phyloP scores from a whole-genome alignment of 352 stramenopile genomes.

The Phytophthora pinifolia region DNA sequence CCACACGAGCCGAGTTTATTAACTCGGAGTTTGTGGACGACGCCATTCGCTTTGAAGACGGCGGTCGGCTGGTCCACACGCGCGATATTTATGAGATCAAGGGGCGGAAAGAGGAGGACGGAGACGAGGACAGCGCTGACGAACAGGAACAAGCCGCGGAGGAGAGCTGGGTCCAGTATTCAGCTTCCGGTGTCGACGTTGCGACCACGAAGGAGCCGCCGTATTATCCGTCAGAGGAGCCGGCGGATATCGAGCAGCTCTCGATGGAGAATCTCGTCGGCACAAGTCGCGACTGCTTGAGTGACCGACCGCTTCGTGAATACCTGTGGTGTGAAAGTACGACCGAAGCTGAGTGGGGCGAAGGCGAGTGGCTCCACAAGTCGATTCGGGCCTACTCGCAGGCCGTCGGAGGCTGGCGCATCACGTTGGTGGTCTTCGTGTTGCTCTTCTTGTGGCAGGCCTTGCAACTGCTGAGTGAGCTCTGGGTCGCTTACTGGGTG shows the following conservation, averaged over 20 bases:
- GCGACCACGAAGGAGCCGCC: slow-evolving; percentile 8
- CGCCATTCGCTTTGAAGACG: slow-evolving; percentile 55
- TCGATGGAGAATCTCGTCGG: slow-evolving; percentile 50
- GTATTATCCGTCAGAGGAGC: slow-evolving; percentile 16
- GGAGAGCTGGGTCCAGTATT: slow-evolving; percentile 32
- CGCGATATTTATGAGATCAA: slow-evolving; percentile 38
- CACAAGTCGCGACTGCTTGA: slow-evolving; percentile 24
- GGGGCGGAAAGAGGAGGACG: slow-evolving; percentile 16
- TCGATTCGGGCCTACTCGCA: slow-evolving; percentile 45
- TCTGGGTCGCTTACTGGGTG: slow-evolving; percentile 93
- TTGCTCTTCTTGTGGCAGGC: slow-evolving; percentile 84
- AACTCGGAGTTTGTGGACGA: slow-evolving; percentile 59
- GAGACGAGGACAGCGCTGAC: slow-evolving; percentile 25
- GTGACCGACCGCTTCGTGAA: slow-evolving; percentile 30
- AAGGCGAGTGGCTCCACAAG: slow-evolving; percentile 22
- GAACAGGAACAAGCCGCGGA: slow-evolving; percentile 23
- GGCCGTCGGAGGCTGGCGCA: slow-evolving; percentile 43
- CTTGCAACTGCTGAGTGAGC: slow-evolving; percentile 86
- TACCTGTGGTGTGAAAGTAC: slow-evolving; percentile 31
- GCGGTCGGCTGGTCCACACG: slow-evolving; percentile 42
- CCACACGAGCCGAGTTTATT: slow-evolving; percentile 68
- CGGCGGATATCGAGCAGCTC: slow-evolving; percentile 18
- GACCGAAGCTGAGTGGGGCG: slow-evolving; percentile 21
- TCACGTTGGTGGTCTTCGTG: slow-evolving; percentile 44
- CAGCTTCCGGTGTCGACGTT: slow-evolving; percentile 31